Base-by-base conservation (phyloP, 2,329 filamentous ascomycete species). In the Ophiocordyceps camponoti-rufipedis region DNA sequence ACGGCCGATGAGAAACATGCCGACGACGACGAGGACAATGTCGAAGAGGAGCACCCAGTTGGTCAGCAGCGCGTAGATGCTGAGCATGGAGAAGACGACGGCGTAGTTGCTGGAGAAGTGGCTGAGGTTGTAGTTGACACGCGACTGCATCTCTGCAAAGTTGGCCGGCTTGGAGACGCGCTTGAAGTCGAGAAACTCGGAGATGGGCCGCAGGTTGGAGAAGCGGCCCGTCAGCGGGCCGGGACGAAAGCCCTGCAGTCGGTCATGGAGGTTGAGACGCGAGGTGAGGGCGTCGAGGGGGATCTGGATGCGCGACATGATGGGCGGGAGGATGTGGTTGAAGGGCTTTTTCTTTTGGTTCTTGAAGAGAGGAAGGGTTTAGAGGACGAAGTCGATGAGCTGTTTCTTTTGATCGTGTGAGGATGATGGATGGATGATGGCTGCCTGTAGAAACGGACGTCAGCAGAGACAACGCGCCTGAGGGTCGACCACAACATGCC, bases 61-160 rank as follows among this genome's bases (percentile, higher is more conserved):
- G 55, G 85, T 91, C 58, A 98, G 74, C 57, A 98, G 69, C 58
- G 85, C 85, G 72, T 98, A 98, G 67, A 98, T 82, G 71, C 83
- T 85, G 59, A 98, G 81, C 81, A 98, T 93, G 56, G 84, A 72
- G 62, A 96, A 94, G 55, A 96, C 77, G 51, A 84, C 82, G 54
- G 84, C 82, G 75, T 98, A 98, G 72, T 98, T 98, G 81, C 86
- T 95, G 50, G 87, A 93, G 73, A 94, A 98, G 71, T 96, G 83
- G 62, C 83, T 79, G 53, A 98, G 69, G 66, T 98, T 98, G 80
- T 95, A 95, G 72, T 93, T 94, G 68, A 94, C 80, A 53, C 89
- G 80, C 55, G 82, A 87, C 66, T 96, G 89, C 52, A 86, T 78
- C 64, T 95, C 88, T 53, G 70, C 70, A 57, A 96, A 95, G 69